Evolutionary conservation across 306 rosid species (phyloP).

Genomic region (Trichosanthes cucumerina): DNA sequence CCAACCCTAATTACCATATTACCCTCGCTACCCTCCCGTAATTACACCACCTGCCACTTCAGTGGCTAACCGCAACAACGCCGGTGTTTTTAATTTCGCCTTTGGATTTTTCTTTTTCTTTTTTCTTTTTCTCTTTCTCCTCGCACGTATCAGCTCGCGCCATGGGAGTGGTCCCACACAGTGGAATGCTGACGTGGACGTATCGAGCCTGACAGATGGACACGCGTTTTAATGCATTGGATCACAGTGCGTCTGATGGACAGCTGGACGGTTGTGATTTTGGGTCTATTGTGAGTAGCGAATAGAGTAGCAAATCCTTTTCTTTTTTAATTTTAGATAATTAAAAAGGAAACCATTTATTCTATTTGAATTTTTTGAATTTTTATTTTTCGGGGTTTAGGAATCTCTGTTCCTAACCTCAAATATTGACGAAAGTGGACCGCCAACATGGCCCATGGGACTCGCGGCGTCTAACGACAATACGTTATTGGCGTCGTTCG

Average conservation of each 20-base stretch:
- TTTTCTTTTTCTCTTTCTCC: not conserved
- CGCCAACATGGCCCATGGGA: not conserved
- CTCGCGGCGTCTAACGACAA: not conserved
- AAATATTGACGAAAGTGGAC: not conserved
- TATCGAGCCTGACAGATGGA: not conserved
- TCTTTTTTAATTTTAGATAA: not conserved
- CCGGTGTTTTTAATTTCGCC: not conserved
- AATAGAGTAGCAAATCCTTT: not conserved
- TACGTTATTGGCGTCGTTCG: not conserved
- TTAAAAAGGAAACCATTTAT: not conserved
- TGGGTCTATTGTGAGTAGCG: not conserved
- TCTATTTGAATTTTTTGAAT: too few species aligned
- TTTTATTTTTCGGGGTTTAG: not conserved
- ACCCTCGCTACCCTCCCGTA: not conserved
- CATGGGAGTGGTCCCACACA: not conserved
- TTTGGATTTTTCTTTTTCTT: not conserved
- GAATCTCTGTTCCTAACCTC: not conserved
- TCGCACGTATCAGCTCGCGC: not conserved
- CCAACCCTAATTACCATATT: conserved; percentile 14
- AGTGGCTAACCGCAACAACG: conserved; percentile 16
- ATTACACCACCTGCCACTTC: conserved; percentile 29
- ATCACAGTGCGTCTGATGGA: not conserved
- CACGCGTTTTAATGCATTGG: conserved; percentile 8
- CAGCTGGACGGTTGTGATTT: not conserved
- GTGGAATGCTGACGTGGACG: conserved; percentile 9